Evolutionary conservation across 2,329 filamentous ascomycete species (phyloP), one percentile per base, ranked within the genome.

Genomic region (Cercospora brassicicola): DNA sequence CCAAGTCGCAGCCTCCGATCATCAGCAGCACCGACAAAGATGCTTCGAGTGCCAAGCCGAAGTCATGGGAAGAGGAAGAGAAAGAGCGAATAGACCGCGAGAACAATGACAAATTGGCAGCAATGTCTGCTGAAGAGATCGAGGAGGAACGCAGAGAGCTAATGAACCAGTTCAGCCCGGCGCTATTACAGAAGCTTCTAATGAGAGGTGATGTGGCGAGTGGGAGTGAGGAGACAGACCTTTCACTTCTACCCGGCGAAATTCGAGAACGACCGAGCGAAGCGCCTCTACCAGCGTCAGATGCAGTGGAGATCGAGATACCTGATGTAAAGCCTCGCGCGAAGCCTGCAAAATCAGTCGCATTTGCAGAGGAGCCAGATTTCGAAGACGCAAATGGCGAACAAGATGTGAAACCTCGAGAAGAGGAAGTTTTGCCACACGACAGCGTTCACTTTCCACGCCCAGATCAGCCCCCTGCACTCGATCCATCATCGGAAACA

Each of bases 81-180:
- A 88, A 87, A 75, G 82, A 82, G 70, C 84, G 86, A 4, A 98
- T 99, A 77, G 91, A 94, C 75, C 85, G 89, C 72, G 93, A 98
- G 78, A 99, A 98, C 76, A 87, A 82, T 55, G 85, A 88, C 67
- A 87, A 87, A 68, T 79, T 99, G 57, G 89, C 89, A 13, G 83
- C 84, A 28, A 97, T 99, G 95, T 91, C 91, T 1, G 82, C 88
- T 0, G 86, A 88, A 42, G 92, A 97, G 79, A 96, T 98, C 67
- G 89, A 91, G 69, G 84, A 90, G 73, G 93, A 95, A 68, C 88
- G 90, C 53, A 84, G 88, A 67, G 94, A 98, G 72, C 82, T 99
- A n/a, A 85, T 96, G 77, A 85, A 84, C n/a, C 88, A 87, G 7
- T 80, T 98, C 64, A 90, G 92, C 70, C 90, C 93, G 1, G 86